Evolutionary conservation across 1,139 yeast species (phyloP).

Genomic region (Candida sp.): DNA sequence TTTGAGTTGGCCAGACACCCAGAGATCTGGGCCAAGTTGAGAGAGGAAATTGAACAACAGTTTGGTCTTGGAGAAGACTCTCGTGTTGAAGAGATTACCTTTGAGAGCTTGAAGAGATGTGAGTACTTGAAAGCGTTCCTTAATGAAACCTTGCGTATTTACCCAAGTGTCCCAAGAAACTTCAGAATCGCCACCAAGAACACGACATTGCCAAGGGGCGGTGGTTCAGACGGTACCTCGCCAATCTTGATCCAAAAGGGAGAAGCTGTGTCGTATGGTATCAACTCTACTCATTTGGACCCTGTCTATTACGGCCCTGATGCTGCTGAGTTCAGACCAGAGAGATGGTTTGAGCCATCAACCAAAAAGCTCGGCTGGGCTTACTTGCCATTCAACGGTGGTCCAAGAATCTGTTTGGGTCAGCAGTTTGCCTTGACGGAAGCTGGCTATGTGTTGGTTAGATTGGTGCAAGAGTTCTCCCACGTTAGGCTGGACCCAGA

Average conservation of each 20-base stretch:
- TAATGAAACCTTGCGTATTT: slow-evolving; percentile 54
- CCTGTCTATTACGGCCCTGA: slow-evolving; percentile 49
- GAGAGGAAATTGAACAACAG: slow-evolving; percentile 20
- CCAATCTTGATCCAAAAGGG: slow-evolving; percentile 53
- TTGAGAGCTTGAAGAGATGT: slow-evolving; percentile 50
- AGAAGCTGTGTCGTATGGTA: slow-evolving; percentile 42
- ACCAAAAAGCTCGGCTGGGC: slow-evolving; percentile 25
- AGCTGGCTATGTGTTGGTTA: slow-evolving; percentile 31
- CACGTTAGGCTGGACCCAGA: neutral
- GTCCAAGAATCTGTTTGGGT: slow-evolving; percentile 39
- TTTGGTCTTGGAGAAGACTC: too few species aligned
- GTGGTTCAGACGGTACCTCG: slow-evolving; percentile 42
- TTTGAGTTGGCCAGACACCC: slow-evolving; percentile 29
- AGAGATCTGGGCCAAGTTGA: slow-evolving; percentile 25
- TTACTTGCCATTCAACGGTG: slow-evolving; percentile 39
- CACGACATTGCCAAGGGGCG: slow-evolving; percentile 54
- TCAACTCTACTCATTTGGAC: slow-evolving; percentile 48
- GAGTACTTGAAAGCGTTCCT: slow-evolving; percentile 47
- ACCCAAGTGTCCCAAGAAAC: slow-evolving; percentile 59
- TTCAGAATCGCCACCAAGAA: slow-evolving; percentile 44
- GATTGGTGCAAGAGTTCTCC: slow-evolving; percentile 27
- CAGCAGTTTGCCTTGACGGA: slow-evolving; percentile 43
- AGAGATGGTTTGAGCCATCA: slow-evolving; percentile 47
- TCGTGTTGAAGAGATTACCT: slow-evolving; percentile 34
- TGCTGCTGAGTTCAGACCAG: slow-evolving; percentile 48